Conservation (phyloP, 441 rosid species). For the Macaranga tanarius region DNA sequence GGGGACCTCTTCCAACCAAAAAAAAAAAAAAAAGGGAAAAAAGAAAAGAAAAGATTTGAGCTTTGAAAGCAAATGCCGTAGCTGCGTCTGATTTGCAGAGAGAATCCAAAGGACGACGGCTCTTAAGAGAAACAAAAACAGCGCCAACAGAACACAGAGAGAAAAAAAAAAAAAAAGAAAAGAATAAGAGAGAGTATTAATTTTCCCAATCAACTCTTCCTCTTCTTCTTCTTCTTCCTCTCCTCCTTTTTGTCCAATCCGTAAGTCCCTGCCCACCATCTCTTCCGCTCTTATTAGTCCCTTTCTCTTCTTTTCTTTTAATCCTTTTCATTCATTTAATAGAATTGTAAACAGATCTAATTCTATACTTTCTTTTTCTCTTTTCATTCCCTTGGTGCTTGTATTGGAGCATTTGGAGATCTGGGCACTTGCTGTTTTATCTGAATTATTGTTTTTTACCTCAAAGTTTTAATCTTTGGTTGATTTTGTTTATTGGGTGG, state of each 20-base stretch:
- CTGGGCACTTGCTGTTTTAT: conserved; percentile 27
- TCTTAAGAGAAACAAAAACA: conserved; percentile 21
- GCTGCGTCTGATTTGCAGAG: conserved; percentile 70
- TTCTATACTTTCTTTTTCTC: conserved; percentile 15
- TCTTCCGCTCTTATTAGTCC: not conserved
- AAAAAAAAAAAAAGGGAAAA: not conserved
- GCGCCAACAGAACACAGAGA: conserved; percentile 46
- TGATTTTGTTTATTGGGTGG: not conserved
- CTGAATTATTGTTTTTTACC: conserved; percentile 14
- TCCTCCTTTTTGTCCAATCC: conserved; percentile 44
- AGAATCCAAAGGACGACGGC: conserved; percentile 59
- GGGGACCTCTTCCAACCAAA: conserved; percentile 30
- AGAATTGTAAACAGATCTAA: conserved; percentile 44
- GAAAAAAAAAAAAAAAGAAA: no score
- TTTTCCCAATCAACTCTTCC: conserved; percentile 30
- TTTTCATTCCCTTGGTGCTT: not conserved
- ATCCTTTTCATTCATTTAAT: not conserved
- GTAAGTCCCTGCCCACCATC: conserved; percentile 42
- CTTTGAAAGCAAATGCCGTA: conserved; percentile 43
- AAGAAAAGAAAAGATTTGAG: conserved; percentile 33
- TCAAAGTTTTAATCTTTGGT: conserved; percentile 1
- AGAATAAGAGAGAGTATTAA: conserved; percentile 22
- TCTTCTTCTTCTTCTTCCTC: conserved; percentile 17
- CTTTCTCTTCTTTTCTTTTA: not conserved
- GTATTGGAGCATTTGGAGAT: conserved; percentile 40